Base-by-base conservation (phyloP, 371 early-diverging fungal genomes). In the Rhizopus delemar region DNA sequence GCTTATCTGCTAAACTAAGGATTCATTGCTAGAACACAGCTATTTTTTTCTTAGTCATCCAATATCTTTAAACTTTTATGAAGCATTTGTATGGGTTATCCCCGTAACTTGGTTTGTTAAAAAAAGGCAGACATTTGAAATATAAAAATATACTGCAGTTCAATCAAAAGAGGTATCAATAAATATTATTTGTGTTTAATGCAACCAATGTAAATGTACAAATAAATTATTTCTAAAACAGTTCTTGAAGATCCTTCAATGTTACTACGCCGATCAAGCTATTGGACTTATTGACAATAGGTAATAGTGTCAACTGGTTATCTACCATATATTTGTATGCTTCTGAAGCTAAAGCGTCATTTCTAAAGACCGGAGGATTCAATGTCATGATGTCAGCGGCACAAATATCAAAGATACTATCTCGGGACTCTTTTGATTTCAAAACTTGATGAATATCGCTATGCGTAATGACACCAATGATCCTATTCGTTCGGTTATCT, bases 191-290 rank as follows among this genome's bases (percentile, higher is more conserved):
- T 22, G 22, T 22, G 22, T 22, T 43, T 43, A 43, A 43, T 43
- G 11, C 11, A 11, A 2, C 6, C 6, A 36, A 11, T 36, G 36
- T 36, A 36, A 8, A 11, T 36, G 43, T 43, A 43, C 43, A 43
- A 43, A 43, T 43, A 43, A 43, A 43, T 43, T 13, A 43, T 5
- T 43, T 51, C 54, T 63, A 80, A 33, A 80, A 75, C 11, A 80
- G 62, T 35, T 74, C 76, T 58, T 77, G 75, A 35, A 80, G 65
- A 61, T 75, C 78, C 41, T 77, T 77, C 16, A 73, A 51, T 7
- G 73, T 75, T 12, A 77, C 67, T 6, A 80, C 73, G 33, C 81
- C 81, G 31, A 58, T 57, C 67, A 67, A 77, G 1, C 59, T 31
- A 3, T 70, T 68, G 41, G 65, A 60, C 15, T 53, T 38, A 46